Conservation (phyloP, 345 rosid genomes). For the Eucalyptus erythrocorys region DNA sequence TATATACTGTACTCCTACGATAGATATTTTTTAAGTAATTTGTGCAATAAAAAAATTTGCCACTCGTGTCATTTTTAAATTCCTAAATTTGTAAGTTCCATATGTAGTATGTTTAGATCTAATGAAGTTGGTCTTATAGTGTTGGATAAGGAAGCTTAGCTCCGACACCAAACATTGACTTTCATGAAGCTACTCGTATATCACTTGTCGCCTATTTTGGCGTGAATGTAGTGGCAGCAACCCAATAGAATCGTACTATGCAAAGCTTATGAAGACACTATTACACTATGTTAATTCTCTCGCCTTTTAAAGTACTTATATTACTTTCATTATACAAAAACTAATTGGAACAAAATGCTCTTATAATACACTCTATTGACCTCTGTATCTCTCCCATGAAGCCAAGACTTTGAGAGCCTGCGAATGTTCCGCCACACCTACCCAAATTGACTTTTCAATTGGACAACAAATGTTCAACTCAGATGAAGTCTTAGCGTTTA, state of each 20-base stretch:
- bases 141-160: background rate
- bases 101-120: background rate
- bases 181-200: background rate
- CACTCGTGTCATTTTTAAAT: background rate
- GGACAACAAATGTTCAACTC: background rate
- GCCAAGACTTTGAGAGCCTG: background rate
- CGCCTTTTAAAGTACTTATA: background rate
- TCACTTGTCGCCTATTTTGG: background rate
- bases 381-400: background rate
- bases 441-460: background rate
- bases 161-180: background rate
- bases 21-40: background rate
- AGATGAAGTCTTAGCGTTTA: background rate
- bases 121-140: background rate
- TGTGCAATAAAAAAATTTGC: background rate
- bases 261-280: background rate
- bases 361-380: background rate
- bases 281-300: background rate
- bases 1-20: background rate
- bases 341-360: too few species aligned
- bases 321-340: background rate
- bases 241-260: background rate
- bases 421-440: background rate
- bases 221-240: background rate
- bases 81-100: background rate